Evolutionary conservation across 306 rosid species (phyloP), one percentile per base, ranked within the genome.

Genomic region (Senna siamea): DNA sequence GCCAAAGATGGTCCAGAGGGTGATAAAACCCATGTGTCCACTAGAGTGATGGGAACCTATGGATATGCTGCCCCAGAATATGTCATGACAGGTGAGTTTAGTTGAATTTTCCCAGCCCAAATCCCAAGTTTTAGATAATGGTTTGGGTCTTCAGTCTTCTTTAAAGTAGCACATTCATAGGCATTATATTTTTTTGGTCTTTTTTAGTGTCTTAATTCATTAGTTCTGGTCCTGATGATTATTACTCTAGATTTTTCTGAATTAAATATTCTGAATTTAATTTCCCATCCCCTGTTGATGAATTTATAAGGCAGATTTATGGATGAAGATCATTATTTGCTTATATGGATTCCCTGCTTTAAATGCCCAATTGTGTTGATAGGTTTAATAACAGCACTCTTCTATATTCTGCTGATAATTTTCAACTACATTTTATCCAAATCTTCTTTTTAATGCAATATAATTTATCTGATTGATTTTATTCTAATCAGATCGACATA

Each of bases 1-100:
- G 98, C 98, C 68, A 93, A 93, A 88, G 98, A 93, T 78, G 98
- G 98, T 64, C 98, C 98, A 0, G 98, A 89, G 76, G 98, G 97
- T 73, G 98, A 93, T 69, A 93, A 93, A 82, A 93, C 98, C 64
- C 98, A 93, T 34, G 98, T 93, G 59, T 93, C 98, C 22, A 93
- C 98, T 41, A 93, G 98, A 30, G 98, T 93, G 72, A 93, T 93
- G 98, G 98, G 98, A 85, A 93, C 98, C 22, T 93, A 93, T 67
- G 98, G 98, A 66, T 93, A 93, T 23, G 98, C 98, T 37, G 98
- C 98, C 47, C 98, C 98, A 18, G 98, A 93, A 82, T 93, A 93
- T 77, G 98, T 93, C 62, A 93, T 93, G 98, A 93, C 98, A 3
- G 98, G 98, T 93, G 69, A 79, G 85, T 53, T 62, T 43, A 44